Conservation (phyloP, 2,329 filamentous ascomycete genomes). For the Niveomyces coronatus region DNA sequence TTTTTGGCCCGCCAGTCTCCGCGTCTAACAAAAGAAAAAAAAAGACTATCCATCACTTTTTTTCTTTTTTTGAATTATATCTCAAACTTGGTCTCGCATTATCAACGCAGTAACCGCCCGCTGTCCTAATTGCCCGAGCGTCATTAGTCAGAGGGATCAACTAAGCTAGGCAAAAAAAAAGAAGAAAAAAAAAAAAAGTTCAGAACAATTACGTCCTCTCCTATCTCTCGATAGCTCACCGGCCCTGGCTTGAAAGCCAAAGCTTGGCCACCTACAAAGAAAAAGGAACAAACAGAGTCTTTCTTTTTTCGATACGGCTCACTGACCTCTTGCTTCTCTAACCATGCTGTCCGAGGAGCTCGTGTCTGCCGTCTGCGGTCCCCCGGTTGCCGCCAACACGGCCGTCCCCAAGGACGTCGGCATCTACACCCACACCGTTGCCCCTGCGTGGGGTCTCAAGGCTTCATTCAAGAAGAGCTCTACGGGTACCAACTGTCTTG, state of each 20-base stretch:
- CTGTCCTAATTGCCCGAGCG: neutral
- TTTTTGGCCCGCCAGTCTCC: slow-evolving; percentile 2
- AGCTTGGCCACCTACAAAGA: neutral
- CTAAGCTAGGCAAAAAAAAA: slow-evolving; percentile 1
- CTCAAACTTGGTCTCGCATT: neutral
- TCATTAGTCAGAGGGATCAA: neutral
- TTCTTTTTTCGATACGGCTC: neutral
- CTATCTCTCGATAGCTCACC: neutral
- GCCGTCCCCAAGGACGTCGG: slow-evolving; percentile 67
- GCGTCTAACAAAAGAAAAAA: slow-evolving; percentile 5
- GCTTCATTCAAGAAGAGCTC: slow-evolving; percentile 87
- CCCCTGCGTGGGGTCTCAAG: slow-evolving; percentile 65
- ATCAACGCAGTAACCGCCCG: neutral
- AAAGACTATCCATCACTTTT: neutral
- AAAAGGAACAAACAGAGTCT: neutral
- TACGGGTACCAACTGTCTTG: slow-evolving; percentile 66
- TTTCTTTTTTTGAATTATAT: slow-evolving; percentile 3
- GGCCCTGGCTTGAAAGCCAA: neutral
- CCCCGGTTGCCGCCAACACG: slow-evolving; percentile 49
- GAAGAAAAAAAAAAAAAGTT: too few species aligned
- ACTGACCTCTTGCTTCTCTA: neutral
- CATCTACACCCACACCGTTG: slow-evolving; percentile 75
- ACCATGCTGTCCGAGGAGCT: slow-evolving; percentile 51
- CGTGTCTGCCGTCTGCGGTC: slow-evolving; percentile 47
- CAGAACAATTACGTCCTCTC: too few species aligned